Evolutionary conservation across 139 green algal species (phyloP), one percentile per base, ranked within the genome.

Genomic region (Tetradesmus obliquus): DNA sequence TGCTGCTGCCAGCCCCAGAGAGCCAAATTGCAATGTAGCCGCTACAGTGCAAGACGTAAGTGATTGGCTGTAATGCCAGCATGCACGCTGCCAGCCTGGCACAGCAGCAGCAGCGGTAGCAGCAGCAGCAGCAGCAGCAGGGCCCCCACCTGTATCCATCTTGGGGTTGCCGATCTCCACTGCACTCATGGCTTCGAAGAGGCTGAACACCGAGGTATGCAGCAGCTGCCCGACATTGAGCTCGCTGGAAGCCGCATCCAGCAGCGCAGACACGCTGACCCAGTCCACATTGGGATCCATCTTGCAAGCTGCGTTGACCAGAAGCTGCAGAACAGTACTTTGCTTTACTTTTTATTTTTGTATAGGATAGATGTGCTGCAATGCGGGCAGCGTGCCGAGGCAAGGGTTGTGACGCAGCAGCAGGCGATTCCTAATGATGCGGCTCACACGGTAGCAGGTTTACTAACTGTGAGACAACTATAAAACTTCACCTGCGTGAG

Each of bases 101-200:
- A 55, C 80, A n/a, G 51, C 80, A 45, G 92, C 87, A 12, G 90
- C 92, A 55, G 79, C 92, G 45, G 79, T 10, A 85, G 81, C 51
- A 94, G 92, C 80, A 87, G 20, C 32, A 93, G 74, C 84, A 93
- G 58, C 3, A 81, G 84, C 74, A 82, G 74, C 74, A 82, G n/a
- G 74, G 54, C 15, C 15, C 86, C 62, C 90, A 12, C 97, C 98
- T 2, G 96, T 93, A 88, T 99, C 98, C 97, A 99, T 99, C 79
- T 98, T 98, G 2, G 93, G 82, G 88, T 99, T 97, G 2, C 97
- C 97, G 1, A 98, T 96, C 88, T 99, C 97, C 5, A 99, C 91
- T 45, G 98, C 98, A 53, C 91, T 97, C 96, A 99, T 99, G 24
- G 98, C 94, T 32, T 99, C 97, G 55, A 97, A 98, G 3, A 99